Evolutionary conservation across 345 rosid genomes (phyloP).

Genomic region (Lepidium sativum): DNA sequence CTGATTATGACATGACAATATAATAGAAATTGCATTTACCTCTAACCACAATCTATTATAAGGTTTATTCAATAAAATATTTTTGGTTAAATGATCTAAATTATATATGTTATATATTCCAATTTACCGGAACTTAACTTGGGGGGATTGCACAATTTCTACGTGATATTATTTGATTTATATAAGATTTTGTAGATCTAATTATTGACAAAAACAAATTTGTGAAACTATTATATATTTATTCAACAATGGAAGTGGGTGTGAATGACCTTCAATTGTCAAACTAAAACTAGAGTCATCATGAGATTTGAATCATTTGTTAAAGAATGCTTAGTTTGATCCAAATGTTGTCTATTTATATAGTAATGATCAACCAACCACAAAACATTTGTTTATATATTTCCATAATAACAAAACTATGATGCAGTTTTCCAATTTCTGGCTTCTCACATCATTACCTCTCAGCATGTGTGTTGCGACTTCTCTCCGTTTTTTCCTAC

Average conservation of each 20-base stretch:
- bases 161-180: too few species aligned
- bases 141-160: too few species aligned
- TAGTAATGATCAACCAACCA: constrained; percentile 8
- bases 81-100: too few species aligned
- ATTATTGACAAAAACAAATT: too few species aligned
- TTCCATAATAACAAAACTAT: constrained; percentile 20
- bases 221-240: too few species aligned
- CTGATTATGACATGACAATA: too few species aligned
- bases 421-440: constrained; percentile 14
- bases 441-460: constrained; percentile 25
- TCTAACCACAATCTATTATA: too few species aligned
- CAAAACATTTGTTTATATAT: constrained; percentile 1
- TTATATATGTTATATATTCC: too few species aligned
- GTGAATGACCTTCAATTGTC: constrained; percentile 13
- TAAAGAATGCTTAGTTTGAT: constrained; percentile 4
- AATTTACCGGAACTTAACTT: too few species aligned
- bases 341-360: neutral
- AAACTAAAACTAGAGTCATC: constrained; percentile 5
- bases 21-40: too few species aligned
- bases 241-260: constrained; percentile 7
- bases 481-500: constrained; percentile 14
- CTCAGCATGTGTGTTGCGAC: constrained; percentile 25
- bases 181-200: too few species aligned
- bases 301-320: constrained; percentile 14
- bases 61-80: too few species aligned